A percentile compares a stretch with the other conserved stretches of the same genome.
These are phyloP conservation scores for Pythium aquatile DNA, from an alignment of 352 stramenopile species.

Conservation along the genomic window DNA sequence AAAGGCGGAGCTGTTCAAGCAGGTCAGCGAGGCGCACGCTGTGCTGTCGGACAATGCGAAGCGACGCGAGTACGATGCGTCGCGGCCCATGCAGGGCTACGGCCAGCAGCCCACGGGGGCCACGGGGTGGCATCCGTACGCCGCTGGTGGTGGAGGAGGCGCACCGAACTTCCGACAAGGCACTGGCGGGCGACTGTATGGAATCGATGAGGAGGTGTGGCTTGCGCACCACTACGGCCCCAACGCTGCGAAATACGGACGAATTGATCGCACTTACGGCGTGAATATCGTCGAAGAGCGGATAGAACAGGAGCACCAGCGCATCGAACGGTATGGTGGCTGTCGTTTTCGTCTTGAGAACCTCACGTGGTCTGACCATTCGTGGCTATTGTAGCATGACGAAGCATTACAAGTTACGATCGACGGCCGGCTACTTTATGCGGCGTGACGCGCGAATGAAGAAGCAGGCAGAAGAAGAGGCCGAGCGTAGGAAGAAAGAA, in stretches of 20 bases:
- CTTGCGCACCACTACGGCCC: slow-evolving; percentile 80
- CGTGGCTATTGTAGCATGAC: slow-evolving; percentile 31
- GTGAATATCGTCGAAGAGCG: slow-evolving; percentile 76
- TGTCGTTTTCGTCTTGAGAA: not conserved
- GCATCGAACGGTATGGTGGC: slow-evolving; percentile 42
- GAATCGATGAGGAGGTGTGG: slow-evolving; percentile 84
- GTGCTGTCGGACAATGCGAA: slow-evolving; percentile 64
- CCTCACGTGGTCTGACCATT: not conserved
- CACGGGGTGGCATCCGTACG: slow-evolving; percentile 56
- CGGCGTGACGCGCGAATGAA: slow-evolving; percentile 61
- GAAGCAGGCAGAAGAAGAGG: slow-evolving; percentile 48
- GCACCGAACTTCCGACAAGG: slow-evolving; percentile 20
- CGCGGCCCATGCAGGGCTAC: slow-evolving; percentile 43
- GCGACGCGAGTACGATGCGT: slow-evolving; percentile 67
- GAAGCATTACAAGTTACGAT: slow-evolving; percentile 73
- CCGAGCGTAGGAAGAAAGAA: slow-evolving; percentile 31
- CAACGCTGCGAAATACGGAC: slow-evolving; percentile 40
- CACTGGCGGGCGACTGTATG: slow-evolving; percentile 39
- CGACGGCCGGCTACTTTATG: slow-evolving; percentile 68
- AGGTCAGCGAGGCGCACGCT: slow-evolving; percentile 74
- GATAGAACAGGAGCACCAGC: slow-evolving; percentile 60
- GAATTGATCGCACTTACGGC: slow-evolving; percentile 59
- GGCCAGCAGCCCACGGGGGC: slow-evolving; percentile 40
- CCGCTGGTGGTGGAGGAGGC: slow-evolving; percentile 27
- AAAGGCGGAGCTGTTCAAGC: slow-evolving; percentile 86